Base-by-base conservation (phyloP, 2,329 filamentous ascomycete genomes). In the Onygenales sp. region DNA sequence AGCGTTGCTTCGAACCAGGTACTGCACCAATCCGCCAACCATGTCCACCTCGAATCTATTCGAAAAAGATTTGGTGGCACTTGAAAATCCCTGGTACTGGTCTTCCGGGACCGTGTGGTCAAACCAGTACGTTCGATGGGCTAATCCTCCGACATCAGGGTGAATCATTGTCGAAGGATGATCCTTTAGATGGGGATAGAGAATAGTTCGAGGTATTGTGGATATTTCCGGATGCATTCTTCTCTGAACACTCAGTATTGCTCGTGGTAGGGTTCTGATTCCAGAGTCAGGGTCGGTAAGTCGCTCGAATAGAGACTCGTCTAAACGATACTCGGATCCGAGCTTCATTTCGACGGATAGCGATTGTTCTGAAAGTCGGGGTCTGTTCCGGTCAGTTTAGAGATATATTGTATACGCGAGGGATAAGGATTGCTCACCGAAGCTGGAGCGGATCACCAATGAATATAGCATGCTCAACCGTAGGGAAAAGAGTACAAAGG, bases 251-350 rank as follows among this genome's bases (percentile, higher is more conserved):
- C 54, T 59, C 13, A 67, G 53, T 36, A 60, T 54, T 13, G 58
- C 58, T n/a, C 53, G 49, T 14, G 62, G 59, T 11, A 67, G 45
- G 4, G 59, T 53, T 21, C 61, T 58, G 9, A 60, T 47, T 13
- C 51, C 51, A 9, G 43, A 47, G 10, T 53, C n/a, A 21, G 13
- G 13, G 32, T 39, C 33, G 60, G 65, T 63, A 5, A 85, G 69
- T 1, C 83, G 68, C 65, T 86, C 83, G 54, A 86, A 86, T 2
- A 84, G 69, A 0, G 79, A 83, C 27, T 77, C 69, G 55, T 86
- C 81, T 0, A 86, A 67, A 0, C 76, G 73, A 57, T 81, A 82
- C 11, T 73, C 64, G 0, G 59, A 59, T 0, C 81, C 80, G 13
- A 65, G 64, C 0, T 68, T 65, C 33, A 75, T 80, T 7, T 78